Percentiles rank a stretch among this genome's conserved stretches.
phyloP scores from a whole-genome alignment of 1,284 basidiomycete species.

The Heliocybe sulcata region DNA sequence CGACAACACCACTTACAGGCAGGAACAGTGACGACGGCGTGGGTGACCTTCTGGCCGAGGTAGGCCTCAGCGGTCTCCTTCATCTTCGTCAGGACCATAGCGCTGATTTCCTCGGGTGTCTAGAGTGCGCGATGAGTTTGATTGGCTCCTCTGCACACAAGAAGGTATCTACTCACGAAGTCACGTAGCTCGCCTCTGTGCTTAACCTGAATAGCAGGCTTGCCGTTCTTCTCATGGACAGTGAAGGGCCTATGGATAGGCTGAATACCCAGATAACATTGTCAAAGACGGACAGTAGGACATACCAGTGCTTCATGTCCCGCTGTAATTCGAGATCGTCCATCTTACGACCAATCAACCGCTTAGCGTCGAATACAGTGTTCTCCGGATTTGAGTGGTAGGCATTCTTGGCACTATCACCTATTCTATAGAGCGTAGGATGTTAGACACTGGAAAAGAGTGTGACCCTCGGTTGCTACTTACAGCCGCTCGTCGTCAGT shows the following conservation, averaged over 20 bases:
- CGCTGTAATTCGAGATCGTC: slow-evolving; percentile 74
- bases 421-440: slow-evolving; percentile 39
- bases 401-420: slow-evolving; percentile 76
- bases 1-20: slow-evolving; percentile 53
- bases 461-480: slow-evolving; percentile 17
- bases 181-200: slow-evolving; percentile 84
- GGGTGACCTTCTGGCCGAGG: slow-evolving; percentile 93
- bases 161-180: slow-evolving; percentile 48
- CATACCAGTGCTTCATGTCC: slow-evolving; percentile 79
- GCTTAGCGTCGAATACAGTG: slow-evolving; percentile 97
- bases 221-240: slow-evolving; percentile 74
- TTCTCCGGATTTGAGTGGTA: slow-evolving; percentile 85
- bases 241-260: slow-evolving; percentile 58
- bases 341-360: slow-evolving; percentile 88
- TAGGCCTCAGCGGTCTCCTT: slow-evolving; percentile 99
- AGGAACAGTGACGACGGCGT: slow-evolving; percentile 97
- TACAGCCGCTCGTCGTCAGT: slow-evolving; percentile 88
- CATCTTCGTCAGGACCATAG: slow-evolving; percentile 97
- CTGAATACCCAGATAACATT: not conserved
- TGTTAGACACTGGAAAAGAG: not conserved
- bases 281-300: slow-evolving; percentile 12
- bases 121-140: slow-evolving; percentile 17
- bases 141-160: not conserved
- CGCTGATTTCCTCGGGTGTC: slow-evolving; percentile 86
- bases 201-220: slow-evolving; percentile 81